Percentiles rank a stretch among this genome's conserved stretches.
phyloP scores from a whole-genome alignment of 1,284 basidiomycete genomes.

The Cryptococcus sp. region DNA sequence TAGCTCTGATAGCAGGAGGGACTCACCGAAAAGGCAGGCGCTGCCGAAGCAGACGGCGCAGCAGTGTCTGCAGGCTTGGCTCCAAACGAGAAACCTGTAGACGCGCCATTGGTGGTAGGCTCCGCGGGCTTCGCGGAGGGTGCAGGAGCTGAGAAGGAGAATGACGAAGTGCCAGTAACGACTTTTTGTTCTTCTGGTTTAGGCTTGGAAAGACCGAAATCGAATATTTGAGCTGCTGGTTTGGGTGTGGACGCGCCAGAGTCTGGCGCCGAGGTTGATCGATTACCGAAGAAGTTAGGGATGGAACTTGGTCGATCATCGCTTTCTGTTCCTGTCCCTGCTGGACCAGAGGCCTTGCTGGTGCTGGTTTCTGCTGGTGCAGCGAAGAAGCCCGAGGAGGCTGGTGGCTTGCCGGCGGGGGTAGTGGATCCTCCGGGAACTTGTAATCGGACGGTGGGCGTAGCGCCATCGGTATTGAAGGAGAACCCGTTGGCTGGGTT shows the following conservation, averaged over 20 bases:
- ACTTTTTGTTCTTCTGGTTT: conserved; percentile 9
- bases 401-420: conserved; percentile 25
- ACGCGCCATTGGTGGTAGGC: neutral
- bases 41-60: conserved; percentile 1
- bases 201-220: conserved; percentile 32
- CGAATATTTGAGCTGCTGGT: conserved; percentile 25
- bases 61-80: neutral
- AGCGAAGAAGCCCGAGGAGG: conserved; percentile 30
- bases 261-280: conserved; percentile 17
- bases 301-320: conserved; percentile 8
- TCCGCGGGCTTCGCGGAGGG: conserved; percentile 10
- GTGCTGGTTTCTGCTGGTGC: neutral
- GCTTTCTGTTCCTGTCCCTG: too few relatives aligned
- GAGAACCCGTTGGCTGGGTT: conserved; percentile 18
- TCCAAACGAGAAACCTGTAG: conserved; percentile 22
- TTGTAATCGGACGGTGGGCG: conserved; percentile 8
- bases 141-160: conserved; percentile 13
- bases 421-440: conserved; percentile 26
- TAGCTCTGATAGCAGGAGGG: neutral
- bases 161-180: conserved; percentile 8
- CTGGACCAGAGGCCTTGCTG: too few relatives aligned
- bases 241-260: conserved; percentile 27
- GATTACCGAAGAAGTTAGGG: conserved; percentile 42
- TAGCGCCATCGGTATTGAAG: conserved; percentile 22
- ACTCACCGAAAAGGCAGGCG: conserved; percentile 20